A percentile compares a stretch with the other conserved stretches of the same genome.
Conservation (phyloP, 2,329 filamentous ascomycete genomes). For the Daldinia eschscholtzii region DNA sequence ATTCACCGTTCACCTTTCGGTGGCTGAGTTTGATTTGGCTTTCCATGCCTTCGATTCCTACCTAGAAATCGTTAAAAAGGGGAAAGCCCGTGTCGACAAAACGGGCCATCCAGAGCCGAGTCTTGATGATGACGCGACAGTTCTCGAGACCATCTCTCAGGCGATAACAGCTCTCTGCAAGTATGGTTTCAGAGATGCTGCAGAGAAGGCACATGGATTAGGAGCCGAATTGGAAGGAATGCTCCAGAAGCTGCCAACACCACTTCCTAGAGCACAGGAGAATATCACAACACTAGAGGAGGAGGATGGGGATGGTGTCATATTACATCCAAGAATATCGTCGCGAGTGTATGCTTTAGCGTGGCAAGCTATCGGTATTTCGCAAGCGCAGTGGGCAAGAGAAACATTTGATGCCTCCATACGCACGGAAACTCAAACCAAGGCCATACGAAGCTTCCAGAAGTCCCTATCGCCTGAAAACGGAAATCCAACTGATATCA, state of each 20-base stretch:
- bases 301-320: conserved; percentile 51
- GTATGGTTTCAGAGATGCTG: conserved; percentile 80
- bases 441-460: conserved; percentile 81
- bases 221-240: conserved; percentile 79
- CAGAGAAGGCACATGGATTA: conserved; percentile 82
- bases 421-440: conserved; percentile 79
- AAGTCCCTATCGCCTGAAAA: conserved; percentile 77
- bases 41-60: conserved; percentile 94
- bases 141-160: conserved; percentile 82
- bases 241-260: conserved; percentile 70
- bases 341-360: conserved; percentile 74
- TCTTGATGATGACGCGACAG: conserved; percentile 82
- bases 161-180: conserved; percentile 85
- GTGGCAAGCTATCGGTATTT: conserved; percentile 87
- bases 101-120: conserved; percentile 76
- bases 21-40: conserved; percentile 92
- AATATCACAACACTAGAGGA: conserved; percentile 52
- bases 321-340: conserved; percentile 63
- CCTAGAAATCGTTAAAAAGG: conserved; percentile 85
- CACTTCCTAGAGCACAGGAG: conserved; percentile 48
- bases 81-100: conserved; percentile 86
- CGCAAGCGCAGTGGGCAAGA: conserved; percentile 88
- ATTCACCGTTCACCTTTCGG: conserved; percentile 86
- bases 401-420: conserved; percentile 80
- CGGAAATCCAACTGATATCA: conserved; percentile 75